Base-by-base conservation (phyloP, 148 eudicot species). In the Silene conica region DNA sequence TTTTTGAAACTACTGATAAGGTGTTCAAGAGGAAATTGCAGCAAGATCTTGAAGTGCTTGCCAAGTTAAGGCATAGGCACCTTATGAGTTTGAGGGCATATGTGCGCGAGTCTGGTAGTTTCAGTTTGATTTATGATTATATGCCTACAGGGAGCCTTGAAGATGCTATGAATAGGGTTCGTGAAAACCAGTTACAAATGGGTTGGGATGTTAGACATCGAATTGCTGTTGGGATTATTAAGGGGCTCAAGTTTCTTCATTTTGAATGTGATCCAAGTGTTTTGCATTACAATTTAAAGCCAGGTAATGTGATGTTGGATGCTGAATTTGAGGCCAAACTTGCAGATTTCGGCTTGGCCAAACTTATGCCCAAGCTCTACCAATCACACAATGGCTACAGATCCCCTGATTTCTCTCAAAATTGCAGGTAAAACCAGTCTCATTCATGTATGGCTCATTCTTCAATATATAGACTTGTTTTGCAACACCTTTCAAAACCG, bases 51-150 rank as follows among this genome's bases (percentile, higher is more conserved):
- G 83, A 91, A 38, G 60, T 81, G 60, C 86, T 91, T 73, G 91
- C 93, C 23, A 67, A 85, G 34, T 77, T 93, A 10, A 89, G 90
- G 69, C 95, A 93, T 46, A 74, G 91, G 83, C 82, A 91, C 79
- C 80, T 93, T 85, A 89, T 93, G 95, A 89, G 90, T 68, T 83
- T 93, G 56, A 82, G 90, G 80, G 95, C 97, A 62, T 93, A 89
- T 63, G 81, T 91, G 63, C 84, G 89, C 6, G 90, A 87, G 55
- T 74, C 86, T 2, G 75, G 80, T 74, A 74, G 85, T 74, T 82
- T 85, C 73, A 83, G 77, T 60, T 75, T 93, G 78, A 89, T 93
- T 21, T 93, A 87, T 57, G 98, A 93, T 67, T 88, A 86, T 61
- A 78, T 86, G 83, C 85, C 91, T 5, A 76, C 81, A 0, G 98